Base-by-base conservation (phyloP, 768 basidiomycete species). In the Collybia mongolica region DNA sequence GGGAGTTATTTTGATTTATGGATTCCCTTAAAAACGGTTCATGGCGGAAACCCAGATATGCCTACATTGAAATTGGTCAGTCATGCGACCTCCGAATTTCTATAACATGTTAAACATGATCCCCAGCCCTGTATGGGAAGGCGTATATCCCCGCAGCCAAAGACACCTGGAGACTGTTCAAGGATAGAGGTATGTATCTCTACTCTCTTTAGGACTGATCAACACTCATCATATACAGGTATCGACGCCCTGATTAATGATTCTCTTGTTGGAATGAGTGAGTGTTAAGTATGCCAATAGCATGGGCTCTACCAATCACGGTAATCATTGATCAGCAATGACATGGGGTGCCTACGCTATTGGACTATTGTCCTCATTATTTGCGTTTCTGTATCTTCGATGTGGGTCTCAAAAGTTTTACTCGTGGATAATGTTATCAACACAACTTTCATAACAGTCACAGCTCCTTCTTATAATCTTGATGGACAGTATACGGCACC, bases 241-340 rank as follows among this genome's bases (percentile, higher is more conserved):
- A 86, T 93, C 54, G 89, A 91, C 62, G 88, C 87, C 9, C 70
- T 93, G 8, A 76, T 93, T 55, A 92, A 93, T 59, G 91, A 93
- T 61, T 88, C 86, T 1, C 74, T 93, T 15, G 85, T 92, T 44
- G 79, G 83, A 54, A 87, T 88, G 74, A 84, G 85, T 87, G 60
- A 67, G 84, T 67, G 0, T 43, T 22, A 19, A 4, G 11, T 50
- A 20, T 42, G 55, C 39, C 44, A 4, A 23, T 24, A 22, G 0
- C 7, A 36, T 23, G 50, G 23, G 35, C 22, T 42, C 8, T 37
- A n/a, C 40, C 43, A 7, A 44, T 11, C 26, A 15, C 17, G 5
- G 23, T n/a, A n/a, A n/a, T n/a, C n/a, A n/a, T n/a, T n/a, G 7
- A 8, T 39, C 24, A 86, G 86, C 86, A 0, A 65, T 90, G 56